These are phyloP conservation scores for Penicillium sumatraense DNA, from an alignment of 2,329 filamentous ascomycete species.

Conservation along the genomic window DNA sequence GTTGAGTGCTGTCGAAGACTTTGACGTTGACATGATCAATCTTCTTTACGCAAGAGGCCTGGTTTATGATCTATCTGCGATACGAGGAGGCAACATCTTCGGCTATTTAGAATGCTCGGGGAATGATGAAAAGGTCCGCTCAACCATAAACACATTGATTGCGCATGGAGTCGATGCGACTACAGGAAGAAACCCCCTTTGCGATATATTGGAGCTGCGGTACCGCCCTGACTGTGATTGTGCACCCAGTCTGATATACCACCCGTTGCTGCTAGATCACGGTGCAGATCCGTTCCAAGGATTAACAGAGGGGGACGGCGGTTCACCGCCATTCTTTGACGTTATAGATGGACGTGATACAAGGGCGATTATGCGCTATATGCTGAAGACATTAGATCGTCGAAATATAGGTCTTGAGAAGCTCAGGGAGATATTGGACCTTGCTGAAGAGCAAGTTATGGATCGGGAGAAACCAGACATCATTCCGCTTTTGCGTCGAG, in stretches of 20 bases:
- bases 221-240: background rate
- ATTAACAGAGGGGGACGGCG: background rate
- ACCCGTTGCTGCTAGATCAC: background rate
- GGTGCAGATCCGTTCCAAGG: background rate
- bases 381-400: background rate
- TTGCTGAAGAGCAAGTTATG: background rate
- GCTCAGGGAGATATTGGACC: background rate
- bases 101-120: background rate
- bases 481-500: background rate
- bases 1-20: background rate
- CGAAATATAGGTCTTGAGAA: background rate
- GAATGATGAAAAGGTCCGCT: background rate
- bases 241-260: background rate
- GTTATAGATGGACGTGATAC: background rate
- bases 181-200: background rate
- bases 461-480: background rate
- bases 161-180: background rate
- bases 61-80: background rate
- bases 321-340: background rate
- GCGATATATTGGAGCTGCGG: background rate
- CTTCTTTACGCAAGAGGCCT: background rate
- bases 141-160: background rate
- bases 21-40: background rate
- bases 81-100: background rate
- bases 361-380: background rate